Base-by-base conservation (phyloP, 257 asterid genomes). In the Salvia miltiorrhiza region DNA sequence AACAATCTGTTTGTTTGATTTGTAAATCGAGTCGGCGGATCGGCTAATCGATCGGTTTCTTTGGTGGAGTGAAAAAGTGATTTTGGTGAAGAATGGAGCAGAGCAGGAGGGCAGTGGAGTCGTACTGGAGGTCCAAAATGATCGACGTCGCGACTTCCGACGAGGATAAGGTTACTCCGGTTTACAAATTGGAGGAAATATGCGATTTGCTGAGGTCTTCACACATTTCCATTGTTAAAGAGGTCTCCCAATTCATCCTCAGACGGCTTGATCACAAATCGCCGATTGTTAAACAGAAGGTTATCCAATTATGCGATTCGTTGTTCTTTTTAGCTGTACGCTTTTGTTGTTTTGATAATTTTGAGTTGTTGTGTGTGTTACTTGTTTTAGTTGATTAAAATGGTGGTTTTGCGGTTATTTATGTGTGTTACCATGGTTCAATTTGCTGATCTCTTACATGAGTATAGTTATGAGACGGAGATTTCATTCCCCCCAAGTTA, bases 61-160 rank as follows among this genome's bases (percentile, higher is more conserved):
- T 16, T 35, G n/a, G 32, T 76, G 30, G 67, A 28, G 67, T 56
- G 30, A 3, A 19, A 8, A 60, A 11, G 49, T 60, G 64, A 60
- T 70, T 44, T 47, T 47, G 47, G 50, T 33, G 75, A 67, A 55
- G 63, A 26, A 93, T 93, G 99, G 99, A 93, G 74, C 93, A 88
- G 79, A 88, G 99, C 86, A 86, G 96, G 90, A 76, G 96, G 73
- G 99, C 97, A 39, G 99, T 93, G 76, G 99, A 90, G 81, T 88
- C 99, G 20, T 93, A 93, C 75, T 88, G 99, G 99, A 79, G 99
- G 84, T 88, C 96, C 61, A 81, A 80, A 73, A 72, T 87, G 90
- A 74, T 93, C 57, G 99, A 93, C 52, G 96, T 76, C 20, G 96
- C 90, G 23, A 93, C 99, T 60, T 84, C 95, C 60, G 96, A 93